Evolutionary conservation across 2,329 filamentous ascomycete species (phyloP), one percentile per base, ranked within the genome.

Genomic region (Phialophora macrospora): DNA sequence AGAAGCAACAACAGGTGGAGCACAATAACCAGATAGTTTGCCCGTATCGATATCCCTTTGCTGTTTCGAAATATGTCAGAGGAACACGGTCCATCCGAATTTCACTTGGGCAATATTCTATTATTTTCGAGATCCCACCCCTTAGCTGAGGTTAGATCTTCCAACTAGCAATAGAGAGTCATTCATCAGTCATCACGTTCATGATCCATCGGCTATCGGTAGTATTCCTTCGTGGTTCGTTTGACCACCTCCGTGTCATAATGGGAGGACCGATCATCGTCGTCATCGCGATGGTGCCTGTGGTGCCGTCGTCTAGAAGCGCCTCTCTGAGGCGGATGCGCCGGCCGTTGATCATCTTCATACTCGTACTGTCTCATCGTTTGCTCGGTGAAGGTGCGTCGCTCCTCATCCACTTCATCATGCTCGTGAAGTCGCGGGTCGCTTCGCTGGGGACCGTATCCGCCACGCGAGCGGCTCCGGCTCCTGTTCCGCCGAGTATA

Each of bases 391-490:
- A 66, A 67, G 14, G 62, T 64, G 6, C 61, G 61, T 62, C 63
- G 60, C 11, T 79, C 70, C 72, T 71, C 55, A 63, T 74, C 72
- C 38, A 65, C 34, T 41, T 73, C 68, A 22, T 71, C 54, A 22
- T 67, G 51, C 46, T 67, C 52, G 46, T 62, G 65, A 12, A 73
- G 63, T 58, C 75, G 71, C 64, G 72, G 71, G 58, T 67, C 62
- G 38, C 79, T 75, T 52, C 59, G 58, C 41, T 55, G 66, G 38
- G 60, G 60, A 14, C 48, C 59, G 30, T 68, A 72, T 77, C 74
- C 69, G 73, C 74, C 62, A 76, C 74, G 6, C 51, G 69, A 14
- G 76, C 71, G 32, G 76, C 58, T 63, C 76, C 75, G 17, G 75
- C 64, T 22, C 67, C 69, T 22, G 22, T 62, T 41, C 11, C 60